Evolutionary conservation across 1,284 basidiomycete species (phyloP).

Genomic region (Paramarasmius palmivorus): DNA sequence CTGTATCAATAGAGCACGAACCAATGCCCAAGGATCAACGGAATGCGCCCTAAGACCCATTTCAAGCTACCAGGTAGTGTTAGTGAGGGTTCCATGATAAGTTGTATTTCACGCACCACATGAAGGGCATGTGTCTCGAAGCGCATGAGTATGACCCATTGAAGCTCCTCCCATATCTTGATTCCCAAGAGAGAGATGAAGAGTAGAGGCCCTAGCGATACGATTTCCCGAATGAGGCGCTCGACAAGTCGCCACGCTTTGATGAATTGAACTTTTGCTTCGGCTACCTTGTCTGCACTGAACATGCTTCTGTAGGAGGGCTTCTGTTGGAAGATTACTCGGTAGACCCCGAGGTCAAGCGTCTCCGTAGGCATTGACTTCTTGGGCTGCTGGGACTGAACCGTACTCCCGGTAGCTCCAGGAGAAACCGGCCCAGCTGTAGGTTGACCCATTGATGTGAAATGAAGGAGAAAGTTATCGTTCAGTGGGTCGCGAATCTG

Average conservation of each 20-base stretch:
- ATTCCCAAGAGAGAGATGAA: not conserved
- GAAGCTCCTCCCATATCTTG: conserved; percentile 1
- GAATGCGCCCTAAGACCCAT: no score
- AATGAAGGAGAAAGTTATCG: no score
- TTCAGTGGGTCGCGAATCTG: no score
- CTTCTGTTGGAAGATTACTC: not conserved
- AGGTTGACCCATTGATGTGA: no score
- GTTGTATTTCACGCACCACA: not conserved
- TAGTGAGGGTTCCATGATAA: no score
- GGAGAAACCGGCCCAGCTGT: no score
- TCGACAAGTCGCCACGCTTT: not conserved
- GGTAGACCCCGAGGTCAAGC: not conserved
- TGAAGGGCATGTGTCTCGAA: not conserved
- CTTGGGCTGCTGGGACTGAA: no score
- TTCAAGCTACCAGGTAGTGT: no score
- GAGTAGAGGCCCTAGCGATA: not conserved
- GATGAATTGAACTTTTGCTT: not conserved
- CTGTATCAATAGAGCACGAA: no score
- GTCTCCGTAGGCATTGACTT: not conserved
- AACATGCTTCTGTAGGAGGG: not conserved
- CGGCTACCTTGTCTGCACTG: not conserved
- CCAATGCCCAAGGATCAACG: no score
- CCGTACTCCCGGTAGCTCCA: no score
- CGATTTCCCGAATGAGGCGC: not conserved
- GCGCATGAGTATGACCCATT: not conserved